Conservation (phyloP, 805 yeast genomes). For the Wickerhamia fluorescens region DNA sequence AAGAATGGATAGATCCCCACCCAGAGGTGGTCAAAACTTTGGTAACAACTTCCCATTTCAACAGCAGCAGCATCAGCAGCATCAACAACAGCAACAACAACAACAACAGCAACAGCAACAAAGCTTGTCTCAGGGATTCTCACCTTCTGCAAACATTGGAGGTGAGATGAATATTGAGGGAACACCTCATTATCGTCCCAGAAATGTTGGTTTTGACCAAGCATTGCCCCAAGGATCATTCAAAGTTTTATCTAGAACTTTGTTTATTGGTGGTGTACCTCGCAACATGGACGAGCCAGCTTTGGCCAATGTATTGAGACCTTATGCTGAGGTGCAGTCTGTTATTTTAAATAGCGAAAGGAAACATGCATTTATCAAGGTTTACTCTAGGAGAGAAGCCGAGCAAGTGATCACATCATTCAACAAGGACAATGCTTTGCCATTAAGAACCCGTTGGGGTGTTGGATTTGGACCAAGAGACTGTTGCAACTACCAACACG, state of each 20-base stretch:
- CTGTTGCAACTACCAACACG: conserved; percentile 91
- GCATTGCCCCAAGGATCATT: conserved; percentile 70
- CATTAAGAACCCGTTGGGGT: conserved; percentile 93
- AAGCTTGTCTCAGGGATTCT: conserved; percentile 4
- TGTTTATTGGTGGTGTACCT: conserved; percentile 93
- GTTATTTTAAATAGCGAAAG: conserved; percentile 81
- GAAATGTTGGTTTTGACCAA: conserved; percentile 62
- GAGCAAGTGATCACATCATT: conserved; percentile 71
- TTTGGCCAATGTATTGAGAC: conserved; percentile 63
- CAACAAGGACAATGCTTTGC: conserved; percentile 54
- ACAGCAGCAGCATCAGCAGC: conserved; percentile 6
- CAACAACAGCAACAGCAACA: conserved; percentile 10
- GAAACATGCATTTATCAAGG: conserved; percentile 94
- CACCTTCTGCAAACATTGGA: conserved; percentile 2
- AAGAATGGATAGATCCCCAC: conserved; percentile 26
- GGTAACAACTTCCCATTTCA: too few species aligned
- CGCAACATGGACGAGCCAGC: conserved; percentile 70
- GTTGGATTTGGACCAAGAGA: conserved; percentile 99
- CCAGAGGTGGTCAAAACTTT: conserved; percentile 7
- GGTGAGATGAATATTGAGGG: conserved; percentile 60
- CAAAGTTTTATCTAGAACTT: conserved; percentile 80
- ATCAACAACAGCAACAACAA: conserved; percentile 7
- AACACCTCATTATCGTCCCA: conserved; percentile 71
- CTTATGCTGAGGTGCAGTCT: conserved; percentile 88
- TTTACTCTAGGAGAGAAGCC: conserved; percentile 87